phyloP scores from a whole-genome alignment of 148 eudicot genomes.

The Rhododendron vialii region DNA sequence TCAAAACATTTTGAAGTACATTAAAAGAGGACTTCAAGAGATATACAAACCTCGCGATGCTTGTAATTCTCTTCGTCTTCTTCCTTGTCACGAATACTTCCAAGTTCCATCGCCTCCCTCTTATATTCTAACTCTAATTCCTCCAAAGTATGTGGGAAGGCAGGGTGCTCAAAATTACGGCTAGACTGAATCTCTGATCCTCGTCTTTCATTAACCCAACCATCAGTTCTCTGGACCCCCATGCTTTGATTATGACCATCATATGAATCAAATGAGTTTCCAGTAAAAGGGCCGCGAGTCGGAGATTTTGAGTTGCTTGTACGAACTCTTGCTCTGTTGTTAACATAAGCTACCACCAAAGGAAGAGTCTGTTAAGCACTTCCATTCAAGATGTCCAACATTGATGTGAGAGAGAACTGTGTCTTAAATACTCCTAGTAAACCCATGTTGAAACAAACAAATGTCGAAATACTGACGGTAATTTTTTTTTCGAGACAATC shows the following conservation, averaged over 20 bases:
- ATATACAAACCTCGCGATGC: conserved; percentile 79
- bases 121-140: conserved; percentile 76
- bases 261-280: conserved; percentile 51
- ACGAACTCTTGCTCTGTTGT: conserved; percentile 74
- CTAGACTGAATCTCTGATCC: conserved; percentile 46
- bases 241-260: conserved; percentile 58
- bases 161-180: conserved; percentile 44
- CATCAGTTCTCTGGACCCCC: conserved; percentile 52
- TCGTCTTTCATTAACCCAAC: conserved; percentile 65
- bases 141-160: conserved; percentile 59
- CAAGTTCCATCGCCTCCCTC: conserved; percentile 76
- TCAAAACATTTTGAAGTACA: background rate
- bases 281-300: conserved; percentile 48
- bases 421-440: conserved; percentile 38
- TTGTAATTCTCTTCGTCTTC: conserved; percentile 83
- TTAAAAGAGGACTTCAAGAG: background rate
- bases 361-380: conserved; percentile 75
- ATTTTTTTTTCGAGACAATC: conserved; percentile 51
- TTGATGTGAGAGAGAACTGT: conserved; percentile 61
- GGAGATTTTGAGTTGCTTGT: conserved; percentile 93
- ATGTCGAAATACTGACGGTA: conserved; percentile 38
- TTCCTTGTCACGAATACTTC: conserved; percentile 71
- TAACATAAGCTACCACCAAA: conserved; percentile 99
- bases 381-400: conserved; percentile 44
- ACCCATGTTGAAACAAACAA: conserved; percentile 49